phyloP scores from a whole-genome alignment of 176 grass and related monocot species.

The Triticum turgidum region DNA sequence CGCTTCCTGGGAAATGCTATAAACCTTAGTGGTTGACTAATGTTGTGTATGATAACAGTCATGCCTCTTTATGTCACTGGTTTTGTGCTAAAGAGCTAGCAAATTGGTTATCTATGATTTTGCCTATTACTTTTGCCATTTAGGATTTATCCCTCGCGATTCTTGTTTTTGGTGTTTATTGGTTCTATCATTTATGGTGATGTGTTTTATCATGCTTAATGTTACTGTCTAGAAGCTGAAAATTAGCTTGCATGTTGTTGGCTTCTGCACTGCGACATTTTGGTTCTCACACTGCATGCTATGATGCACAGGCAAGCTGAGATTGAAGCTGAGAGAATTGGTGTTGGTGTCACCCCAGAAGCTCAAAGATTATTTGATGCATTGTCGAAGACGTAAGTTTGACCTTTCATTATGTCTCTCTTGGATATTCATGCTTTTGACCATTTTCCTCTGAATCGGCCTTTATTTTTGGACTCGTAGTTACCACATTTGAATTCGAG shows the following conservation, averaged over 20 bases:
- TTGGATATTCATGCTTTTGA: background rate
- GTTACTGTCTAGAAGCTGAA: slow-evolving; percentile 5
- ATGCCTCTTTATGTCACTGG: slow-evolving; percentile 10
- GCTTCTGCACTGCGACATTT: background rate
- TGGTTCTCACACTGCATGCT: slow-evolving; percentile 14
- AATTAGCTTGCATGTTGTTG: slow-evolving; percentile 13
- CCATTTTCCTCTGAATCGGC: background rate
- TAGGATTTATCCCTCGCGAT: background rate
- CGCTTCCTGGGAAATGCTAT: background rate
- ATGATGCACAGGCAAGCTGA: slow-evolving; percentile 76
- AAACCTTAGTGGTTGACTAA: background rate
- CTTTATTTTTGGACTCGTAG: background rate
- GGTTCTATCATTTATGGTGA: slow-evolving; percentile 1
- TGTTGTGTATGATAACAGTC: background rate
- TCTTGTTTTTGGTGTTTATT: slow-evolving; percentile 5
- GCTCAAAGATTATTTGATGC: slow-evolving; percentile 97
- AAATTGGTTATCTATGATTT: background rate
- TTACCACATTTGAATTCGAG: background rate
- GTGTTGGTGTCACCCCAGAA: slow-evolving; percentile 84
- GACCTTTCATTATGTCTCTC: slow-evolving; percentile 20
- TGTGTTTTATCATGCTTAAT: background rate
- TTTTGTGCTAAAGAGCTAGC: background rate
- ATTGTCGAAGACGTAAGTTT: slow-evolving; percentile 85
- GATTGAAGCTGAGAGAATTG: slow-evolving; percentile 87
- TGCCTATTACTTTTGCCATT: background rate